Evolutionary conservation across 208 protist species (phyloP), one percentile per base, ranked within the genome.

Genomic region (Wallacemonas sp.): DNA sequence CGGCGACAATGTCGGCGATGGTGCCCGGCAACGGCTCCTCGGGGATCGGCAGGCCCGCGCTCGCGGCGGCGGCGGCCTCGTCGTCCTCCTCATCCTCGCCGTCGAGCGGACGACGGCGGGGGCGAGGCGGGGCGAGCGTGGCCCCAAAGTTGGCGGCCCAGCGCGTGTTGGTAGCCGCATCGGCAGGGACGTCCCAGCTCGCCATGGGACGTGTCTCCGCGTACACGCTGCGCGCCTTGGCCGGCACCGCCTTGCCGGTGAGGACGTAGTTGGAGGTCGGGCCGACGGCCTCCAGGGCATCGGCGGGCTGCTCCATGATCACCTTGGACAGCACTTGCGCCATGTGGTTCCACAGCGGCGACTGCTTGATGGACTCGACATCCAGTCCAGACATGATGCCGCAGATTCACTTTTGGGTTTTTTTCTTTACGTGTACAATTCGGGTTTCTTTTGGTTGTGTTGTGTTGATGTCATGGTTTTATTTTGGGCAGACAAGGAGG

Each of bases 341-440:
- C 86, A 97, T 86, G 85, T 97, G 92, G 20, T 87, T 61, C 89
- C 92, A 97, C 65, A 95, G 38, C 1, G 92, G 83, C 29, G 92
- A 88, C 59, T 81, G 70, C 11, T 78, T 72, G 39, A 97, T 84
- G 29, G 82, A 69, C 46, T 86, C 70, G 39, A 81, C 84, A 20
- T 77, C 76, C 41, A 92, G 26, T 10, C 77, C 86, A 25, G 86
- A 42, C 77, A 87, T 91, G 48, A 32, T 23, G n/a, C 8, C 25
- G 61, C 55, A 10, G 5, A 62, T 57, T 39, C 28, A 20, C 22
- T 49, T 3, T 70, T 46, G 39, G 31, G 49, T 50, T 5, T 48
- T 31, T 72, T 2, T 49, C 8, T 49, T 7, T 61, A 18, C 62
- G 50, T 61, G 49, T 41, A 48, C 22, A 23, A 26, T 23, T 68